phyloP scores from a whole-genome alignment of 2,329 filamentous ascomycete genomes.

The Cladophialophora carrionii region DNA sequence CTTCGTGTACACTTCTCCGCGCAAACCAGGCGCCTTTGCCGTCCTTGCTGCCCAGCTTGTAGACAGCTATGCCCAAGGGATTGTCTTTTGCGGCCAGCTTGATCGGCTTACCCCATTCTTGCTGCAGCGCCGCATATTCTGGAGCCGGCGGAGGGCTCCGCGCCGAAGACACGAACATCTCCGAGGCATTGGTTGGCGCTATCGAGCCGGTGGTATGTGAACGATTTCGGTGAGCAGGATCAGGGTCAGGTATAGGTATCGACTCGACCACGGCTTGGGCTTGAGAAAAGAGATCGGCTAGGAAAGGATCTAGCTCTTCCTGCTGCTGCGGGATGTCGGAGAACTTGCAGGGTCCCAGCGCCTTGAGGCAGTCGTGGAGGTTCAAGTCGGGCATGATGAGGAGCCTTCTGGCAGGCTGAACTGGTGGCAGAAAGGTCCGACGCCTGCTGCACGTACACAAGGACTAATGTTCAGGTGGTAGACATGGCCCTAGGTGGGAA shows the following conservation, averaged over 20 bases:
- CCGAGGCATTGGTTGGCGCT: slow-evolving; percentile 53
- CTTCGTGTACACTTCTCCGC: slow-evolving; percentile 78
- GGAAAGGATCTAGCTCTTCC: slow-evolving; percentile 58
- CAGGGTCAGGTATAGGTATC: slow-evolving; percentile 62
- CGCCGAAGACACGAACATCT: slow-evolving; percentile 58
- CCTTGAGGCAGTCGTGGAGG: slow-evolving; percentile 63
- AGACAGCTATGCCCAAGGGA: slow-evolving; percentile 74
- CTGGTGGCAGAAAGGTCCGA: not conserved
- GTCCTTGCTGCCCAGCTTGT: slow-evolving; percentile 78
- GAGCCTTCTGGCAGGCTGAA: not conserved
- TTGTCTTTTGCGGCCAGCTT: slow-evolving; percentile 74
- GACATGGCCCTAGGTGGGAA: slow-evolving; percentile 19
- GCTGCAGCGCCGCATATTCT: slow-evolving; percentile 66
- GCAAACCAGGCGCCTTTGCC: slow-evolving; percentile 89
- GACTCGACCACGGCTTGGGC: slow-evolving; percentile 75
- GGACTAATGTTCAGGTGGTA: slow-evolving; percentile 3
- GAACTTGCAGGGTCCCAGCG: slow-evolving; percentile 62
- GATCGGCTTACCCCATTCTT: slow-evolving; percentile 82
- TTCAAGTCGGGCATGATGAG: slow-evolving; percentile 53
- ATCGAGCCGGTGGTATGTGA: slow-evolving; percentile 59
- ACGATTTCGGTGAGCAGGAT: slow-evolving; percentile 57
- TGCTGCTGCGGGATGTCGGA: slow-evolving; percentile 50
- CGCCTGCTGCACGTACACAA: not conserved
- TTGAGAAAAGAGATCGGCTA: slow-evolving; percentile 65
- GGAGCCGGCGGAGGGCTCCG: slow-evolving; percentile 55